These are phyloP conservation scores for Chlorencoelia australis DNA, from an alignment of 2,329 filamentous ascomycete genomes.

Conservation along the genomic window DNA sequence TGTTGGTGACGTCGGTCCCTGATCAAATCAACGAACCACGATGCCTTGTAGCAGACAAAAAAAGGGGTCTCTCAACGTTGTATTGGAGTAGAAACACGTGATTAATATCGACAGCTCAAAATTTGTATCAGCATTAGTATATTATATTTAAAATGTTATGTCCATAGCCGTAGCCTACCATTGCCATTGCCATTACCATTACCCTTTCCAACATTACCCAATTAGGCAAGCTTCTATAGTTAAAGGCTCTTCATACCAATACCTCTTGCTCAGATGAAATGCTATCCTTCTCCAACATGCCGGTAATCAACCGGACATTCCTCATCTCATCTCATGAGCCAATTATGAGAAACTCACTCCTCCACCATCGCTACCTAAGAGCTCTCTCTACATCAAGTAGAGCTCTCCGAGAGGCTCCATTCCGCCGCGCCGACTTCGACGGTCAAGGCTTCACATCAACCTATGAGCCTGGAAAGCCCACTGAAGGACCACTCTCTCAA, in stretches of 20 bases:
- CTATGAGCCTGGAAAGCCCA: constrained; percentile 53
- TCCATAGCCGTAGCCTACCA: background rate
- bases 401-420: constrained; percentile 11
- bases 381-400: background rate
- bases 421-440: constrained; percentile 47
- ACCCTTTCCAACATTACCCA: background rate
- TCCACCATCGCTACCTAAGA: constrained; percentile 10
- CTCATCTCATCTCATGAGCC: background rate
- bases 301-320: constrained; percentile 2
- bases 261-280: constrained; percentile 7
- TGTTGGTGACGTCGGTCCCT: too few species aligned
- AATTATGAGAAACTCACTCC: too few species aligned
- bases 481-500: constrained; percentile 47
- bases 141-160: too few species aligned
- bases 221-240: constrained; percentile 11
- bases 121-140: too few species aligned
- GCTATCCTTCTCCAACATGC: constrained; percentile 1
- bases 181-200: constrained; percentile 11
- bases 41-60: too few species aligned
- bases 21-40: too few species aligned
- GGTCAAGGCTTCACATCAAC: constrained; percentile 45
- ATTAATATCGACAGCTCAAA: too few species aligned
- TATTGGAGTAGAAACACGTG: too few species aligned
- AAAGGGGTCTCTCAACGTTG: too few species aligned
- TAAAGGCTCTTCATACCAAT: too few species aligned